Conservation (phyloP, 768 basidiomycete genomes). For the Filobasidium floriforme region DNA sequence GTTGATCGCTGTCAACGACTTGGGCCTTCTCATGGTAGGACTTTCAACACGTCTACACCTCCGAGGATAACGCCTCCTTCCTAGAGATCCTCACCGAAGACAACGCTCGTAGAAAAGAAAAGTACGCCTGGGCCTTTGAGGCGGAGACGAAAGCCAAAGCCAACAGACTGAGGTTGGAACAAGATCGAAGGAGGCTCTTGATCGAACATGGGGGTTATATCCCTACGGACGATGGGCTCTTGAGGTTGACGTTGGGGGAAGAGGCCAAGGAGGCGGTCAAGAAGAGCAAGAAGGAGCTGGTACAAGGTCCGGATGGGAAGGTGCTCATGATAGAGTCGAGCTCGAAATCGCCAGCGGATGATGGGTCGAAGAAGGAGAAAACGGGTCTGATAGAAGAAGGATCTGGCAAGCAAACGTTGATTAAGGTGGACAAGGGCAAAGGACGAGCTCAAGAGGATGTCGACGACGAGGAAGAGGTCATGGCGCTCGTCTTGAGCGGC, state of each 20-base stretch:
- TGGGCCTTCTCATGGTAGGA: no score
- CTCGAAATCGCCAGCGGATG: slow-evolving; percentile 25
- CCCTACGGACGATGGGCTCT: slow-evolving; percentile 27
- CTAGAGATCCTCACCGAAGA: slow-evolving; percentile 84
- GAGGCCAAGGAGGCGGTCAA: background rate
- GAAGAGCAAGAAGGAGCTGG: slow-evolving; percentile 17
- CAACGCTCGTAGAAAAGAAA: slow-evolving; percentile 70
- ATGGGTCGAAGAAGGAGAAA: slow-evolving; percentile 10
- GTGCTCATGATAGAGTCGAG: slow-evolving; percentile 10
- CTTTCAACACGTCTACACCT: slow-evolving; percentile 88
- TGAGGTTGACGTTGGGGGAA: slow-evolving; percentile 9
- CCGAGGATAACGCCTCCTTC: slow-evolving; percentile 96
- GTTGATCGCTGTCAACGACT: no score
- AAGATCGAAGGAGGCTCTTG: slow-evolving; percentile 22
- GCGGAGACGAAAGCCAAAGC: slow-evolving; percentile 71
- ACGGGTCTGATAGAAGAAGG: background rate
- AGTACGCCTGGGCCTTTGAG: slow-evolving; percentile 88
- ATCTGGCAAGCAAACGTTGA: background rate
- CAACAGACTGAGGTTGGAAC: slow-evolving; percentile 20
- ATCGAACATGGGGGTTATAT: slow-evolving; percentile 34
- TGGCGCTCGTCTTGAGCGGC: background rate
- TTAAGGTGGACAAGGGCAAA: slow-evolving; percentile 5
- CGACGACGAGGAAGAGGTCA: background rate
- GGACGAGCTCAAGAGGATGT: background rate
- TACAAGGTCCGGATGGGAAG: slow-evolving; percentile 18